Base-by-base conservation (phyloP, 176 grass and related monocot species). In the Carex pumila region DNA sequence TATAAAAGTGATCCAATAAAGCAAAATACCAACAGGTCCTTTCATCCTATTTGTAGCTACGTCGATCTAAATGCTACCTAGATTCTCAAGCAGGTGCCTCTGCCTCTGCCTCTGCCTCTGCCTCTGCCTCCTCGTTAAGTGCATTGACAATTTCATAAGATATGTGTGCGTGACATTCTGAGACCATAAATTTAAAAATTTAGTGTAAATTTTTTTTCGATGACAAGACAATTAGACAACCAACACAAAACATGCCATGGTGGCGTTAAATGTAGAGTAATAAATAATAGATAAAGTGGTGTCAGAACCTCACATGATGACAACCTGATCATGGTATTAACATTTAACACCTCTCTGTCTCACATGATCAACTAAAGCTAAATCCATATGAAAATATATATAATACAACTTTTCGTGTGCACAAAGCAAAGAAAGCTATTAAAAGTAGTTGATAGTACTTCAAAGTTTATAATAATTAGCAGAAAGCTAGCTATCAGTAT, bases 271-370 rank as follows among this genome's bases (percentile, higher is more conserved):
- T 12, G 50, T n/a, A 50, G 70, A 73, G n/a, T 45, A 45, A 52
- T 50, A 75, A 6, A 77, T 34, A 17, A 77, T 77, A 55, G 5
- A 31, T 6, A 54, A 54, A 56, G 6, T 56, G 11, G 73, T 77
- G 73, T 77, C 73, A 77, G 73, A 75, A 14, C 21, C 19, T 75
- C 71, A 75, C 71, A 53, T 75, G 71, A 75, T 75, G 45, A 53
- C 45, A 75, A 52, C 12, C n/a, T 53, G 45, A 56, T 77, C 13
- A 77, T 30, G 5, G 2, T 71, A 71, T 39, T 39, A 39, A 39
- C 37, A 39, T 0, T 39, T 39, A 39, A 45, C 43, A 45, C 7
- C 43, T 45, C 43, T 45, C 32, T 25, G 25, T 2, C 32, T 2
- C 43, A 45, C 43, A 45, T 45, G 43, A 45, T 45, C 43, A 45